Evolutionary conservation across 2,329 filamentous ascomycete species (phyloP), one percentile per base, ranked within the genome.

Genomic region (Pseudocercospora vitis): DNA sequence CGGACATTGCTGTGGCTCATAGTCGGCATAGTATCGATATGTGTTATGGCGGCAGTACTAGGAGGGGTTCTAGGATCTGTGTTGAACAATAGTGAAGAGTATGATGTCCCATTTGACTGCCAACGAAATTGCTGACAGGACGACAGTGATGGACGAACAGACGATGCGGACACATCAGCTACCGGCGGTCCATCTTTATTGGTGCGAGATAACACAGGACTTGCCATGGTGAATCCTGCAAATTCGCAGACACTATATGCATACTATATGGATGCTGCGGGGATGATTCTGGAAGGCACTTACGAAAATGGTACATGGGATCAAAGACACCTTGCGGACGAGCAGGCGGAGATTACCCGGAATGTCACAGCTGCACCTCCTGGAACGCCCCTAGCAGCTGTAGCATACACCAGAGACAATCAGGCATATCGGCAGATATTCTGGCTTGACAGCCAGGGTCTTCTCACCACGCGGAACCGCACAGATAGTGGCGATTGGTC

Each of bases 241-340:
- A 50, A 19, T 19, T 33, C 45, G 45, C 26, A 37, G 37, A 40
- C 21, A 21, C 16, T 59, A 7, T 50, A 46, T 12, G 42, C 48
- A 16, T 61, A 59, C 46, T 61, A 57, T 40, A 48, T 57, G 32
- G 52, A 59, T 35, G 29, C 35, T 3, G 23, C 39, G 11, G 56
- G 58, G n/a, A 40, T 23, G 14, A 56, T 61, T 11, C 33, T 61
- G 1, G 56, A 61, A 40, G 50, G 50, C 26, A 23, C 48, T 12
- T 61, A 56, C 33, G 12, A 14, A 4, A 48, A 56, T 28, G 56
- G 35, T 11, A 47, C 39, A 3, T 59, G 57, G 57, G 47, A 53
- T 23, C 45, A 50, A 32, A 9, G 40, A 16, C 28, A 45, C 14
- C 14, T 26, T 45, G 23, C 33, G 40, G 12, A 51, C 18, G 29